Base-by-base conservation (phyloP, 2,329 filamentous ascomycete species). In the Ceratocystis diversiconidia region DNA sequence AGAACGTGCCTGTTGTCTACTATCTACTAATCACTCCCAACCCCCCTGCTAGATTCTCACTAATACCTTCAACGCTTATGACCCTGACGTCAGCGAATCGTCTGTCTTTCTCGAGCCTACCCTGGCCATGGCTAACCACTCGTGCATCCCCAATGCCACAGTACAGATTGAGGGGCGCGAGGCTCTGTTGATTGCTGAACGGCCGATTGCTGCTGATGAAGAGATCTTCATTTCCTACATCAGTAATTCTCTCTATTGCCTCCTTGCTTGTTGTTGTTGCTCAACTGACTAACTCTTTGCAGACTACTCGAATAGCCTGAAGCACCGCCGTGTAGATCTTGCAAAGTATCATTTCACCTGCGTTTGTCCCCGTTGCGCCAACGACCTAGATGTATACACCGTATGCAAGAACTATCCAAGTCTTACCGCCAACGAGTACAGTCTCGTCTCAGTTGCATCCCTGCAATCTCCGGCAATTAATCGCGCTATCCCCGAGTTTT, bases 221-320 rank as follows among this genome's bases (percentile, higher is more conserved):
- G 81, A 85, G 73, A 78, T 86, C 64, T 78, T 80, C 66, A 83
- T 86, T 43, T 84, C 82, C 1, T 86, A 86, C 69, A 81, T 83
- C 44, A 82, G 84, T 80, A 73, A 67, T 76, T 71, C 22, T 30
- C 4, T 25, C 19, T 10, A 6, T 10, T 25, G 1, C 15, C 41
- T 67, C 22, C 30, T n/a, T 5, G 19, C n/a, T n/a, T 52, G 12
- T 22, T 22, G 19, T 15, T 22, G 22, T 8, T 30, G 19, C 46
- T 43, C 22, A 41, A 60, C 30, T 59, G 32, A 15, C 52, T 57
- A 44, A 62, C 25, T 30, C 50, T 7, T 8, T 1, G 1, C 60
- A 83, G 82, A 83, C 66, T 77, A 76, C 68, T 80, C 77, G 2
- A 73, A 76, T 59, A 79, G 79, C 4, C 74, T 76, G 30, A 67